A percentile compares a stretch with the other conserved stretches of the same genome.
Evolutionary conservation across 345 rosid genomes (phyloP).

Genomic region (Lenwebbia sp.): DNA sequence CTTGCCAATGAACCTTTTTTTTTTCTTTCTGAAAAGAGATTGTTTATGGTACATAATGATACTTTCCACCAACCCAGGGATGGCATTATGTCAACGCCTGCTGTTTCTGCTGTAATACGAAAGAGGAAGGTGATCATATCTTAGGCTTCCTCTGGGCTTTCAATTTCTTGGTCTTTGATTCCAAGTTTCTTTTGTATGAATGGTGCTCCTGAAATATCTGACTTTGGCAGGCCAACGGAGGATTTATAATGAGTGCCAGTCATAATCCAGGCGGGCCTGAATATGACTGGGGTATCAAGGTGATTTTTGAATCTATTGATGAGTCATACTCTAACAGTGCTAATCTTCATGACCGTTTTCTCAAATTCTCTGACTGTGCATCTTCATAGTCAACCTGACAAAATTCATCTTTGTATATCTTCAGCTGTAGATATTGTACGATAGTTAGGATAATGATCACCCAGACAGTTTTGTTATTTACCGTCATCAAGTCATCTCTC

Average conservation of each 20-base stretch:
- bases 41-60: slow-evolving; percentile 1
- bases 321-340: neutral
- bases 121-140: slow-evolving; percentile 48
- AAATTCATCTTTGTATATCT: neutral
- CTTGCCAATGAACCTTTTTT: neutral
- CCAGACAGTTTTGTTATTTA: neutral
- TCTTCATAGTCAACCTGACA: neutral
- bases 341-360: neutral
- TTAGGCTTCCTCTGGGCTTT: neutral
- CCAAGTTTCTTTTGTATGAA: neutral
- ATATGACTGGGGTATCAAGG: slow-evolving; percentile 98
- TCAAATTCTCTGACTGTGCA: neutral
- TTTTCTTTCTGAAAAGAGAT: neutral
- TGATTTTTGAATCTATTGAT: slow-evolving; percentile 3
- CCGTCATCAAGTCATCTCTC: neutral
- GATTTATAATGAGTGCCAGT: slow-evolving; percentile 97
- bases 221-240: slow-evolving; percentile 70
- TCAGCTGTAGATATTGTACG: neutral
- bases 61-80: slow-evolving; percentile 38
- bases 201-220: neutral
- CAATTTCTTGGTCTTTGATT: neutral
- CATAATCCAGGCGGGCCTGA: slow-evolving; percentile 95
- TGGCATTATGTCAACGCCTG: slow-evolving; percentile 81
- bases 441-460: neutral
- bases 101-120: slow-evolving; percentile 87